These are phyloP conservation scores for Pyrus pyrifolia DNA, from an alignment of 306 rosid genomes.

Conservation along the genomic window DNA sequence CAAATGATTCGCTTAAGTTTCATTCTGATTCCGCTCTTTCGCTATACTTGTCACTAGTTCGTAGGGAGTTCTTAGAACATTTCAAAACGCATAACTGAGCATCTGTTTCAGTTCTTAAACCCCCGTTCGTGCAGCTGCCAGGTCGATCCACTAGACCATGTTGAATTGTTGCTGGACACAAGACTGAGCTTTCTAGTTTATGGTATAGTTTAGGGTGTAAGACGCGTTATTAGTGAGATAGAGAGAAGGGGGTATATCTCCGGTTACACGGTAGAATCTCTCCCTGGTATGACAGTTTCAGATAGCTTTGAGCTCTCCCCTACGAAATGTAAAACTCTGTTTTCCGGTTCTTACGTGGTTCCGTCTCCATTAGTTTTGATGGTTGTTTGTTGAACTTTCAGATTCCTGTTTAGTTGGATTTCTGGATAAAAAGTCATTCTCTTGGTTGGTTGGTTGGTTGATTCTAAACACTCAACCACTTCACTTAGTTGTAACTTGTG, in stretches of 20 bases:
- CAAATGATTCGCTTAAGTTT: not conserved
- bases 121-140: too few species aligned
- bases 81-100: not conserved
- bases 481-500: not conserved
- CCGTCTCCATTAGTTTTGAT: not conserved
- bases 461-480: not conserved
- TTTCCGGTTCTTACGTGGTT: not conserved
- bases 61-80: not conserved
- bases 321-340: not conserved
- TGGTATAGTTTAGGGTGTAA: too few species aligned
- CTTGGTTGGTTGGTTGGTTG: not conserved
- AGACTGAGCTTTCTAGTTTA: too few species aligned
- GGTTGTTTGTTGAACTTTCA: not conserved
- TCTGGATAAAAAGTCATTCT: not conserved
- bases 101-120: not conserved
- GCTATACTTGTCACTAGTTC: not conserved
- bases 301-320: not conserved
- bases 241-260: too few species aligned
- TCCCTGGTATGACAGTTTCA: too few species aligned
- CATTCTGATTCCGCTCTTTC: not conserved
- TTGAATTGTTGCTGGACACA: too few species aligned
- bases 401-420: slow-evolving; percentile 1
- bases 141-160: too few species aligned
- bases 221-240: too few species aligned
- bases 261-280: too few species aligned